A percentile compares a stretch with the other conserved stretches of the same genome.
These are phyloP conservation scores for Geopyxis carbonaria DNA, from an alignment of 495 filamentous ascomycete species.

Conservation along the genomic window DNA sequence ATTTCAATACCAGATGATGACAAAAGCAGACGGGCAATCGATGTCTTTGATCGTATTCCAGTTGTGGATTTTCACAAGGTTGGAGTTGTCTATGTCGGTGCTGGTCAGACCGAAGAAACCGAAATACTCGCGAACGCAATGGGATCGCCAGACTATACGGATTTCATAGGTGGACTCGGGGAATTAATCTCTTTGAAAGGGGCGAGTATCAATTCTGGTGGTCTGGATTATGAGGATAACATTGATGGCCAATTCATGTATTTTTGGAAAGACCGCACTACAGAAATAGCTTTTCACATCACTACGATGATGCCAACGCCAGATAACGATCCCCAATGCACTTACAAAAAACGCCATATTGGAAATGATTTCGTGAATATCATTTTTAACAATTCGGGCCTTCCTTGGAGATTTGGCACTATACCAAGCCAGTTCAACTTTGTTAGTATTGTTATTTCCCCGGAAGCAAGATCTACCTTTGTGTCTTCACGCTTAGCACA, in stretches of 20 bases:
- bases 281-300: constrained; percentile 89
- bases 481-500: constrained; percentile 31
- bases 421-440: constrained; percentile 89
- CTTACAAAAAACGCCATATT: constrained; percentile 82
- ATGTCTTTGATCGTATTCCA: constrained; percentile 66
- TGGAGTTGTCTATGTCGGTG: constrained; percentile 78
- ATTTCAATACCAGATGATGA: constrained; percentile 75
- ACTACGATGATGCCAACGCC: constrained; percentile 89
- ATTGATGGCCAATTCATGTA: constrained; percentile 71
- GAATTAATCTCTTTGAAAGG: constrained; percentile 60
- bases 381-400: constrained; percentile 86
- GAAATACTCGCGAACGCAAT: constrained; percentile 72
- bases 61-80: constrained; percentile 92
- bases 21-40: constrained; percentile 55
- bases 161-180: constrained; percentile 65
- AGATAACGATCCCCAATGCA: constrained; percentile 53
- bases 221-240: constrained; percentile 58
- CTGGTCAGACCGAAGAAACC: constrained; percentile 59
- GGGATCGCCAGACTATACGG: constrained; percentile 69
- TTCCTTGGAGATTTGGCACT: constrained; percentile 73
- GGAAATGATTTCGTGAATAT: constrained; percentile 98
- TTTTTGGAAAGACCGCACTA: constrained; percentile 86
- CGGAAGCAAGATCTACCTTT: constrained; percentile 52
- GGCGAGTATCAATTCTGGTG: constrained; percentile 82
- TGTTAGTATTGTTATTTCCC: constrained; percentile 89